Evolutionary conservation across 495 filamentous ascomycete genomes (phyloP), one percentile per base, ranked within the genome.

Genomic region (Talaromyces borbonicus): DNA sequence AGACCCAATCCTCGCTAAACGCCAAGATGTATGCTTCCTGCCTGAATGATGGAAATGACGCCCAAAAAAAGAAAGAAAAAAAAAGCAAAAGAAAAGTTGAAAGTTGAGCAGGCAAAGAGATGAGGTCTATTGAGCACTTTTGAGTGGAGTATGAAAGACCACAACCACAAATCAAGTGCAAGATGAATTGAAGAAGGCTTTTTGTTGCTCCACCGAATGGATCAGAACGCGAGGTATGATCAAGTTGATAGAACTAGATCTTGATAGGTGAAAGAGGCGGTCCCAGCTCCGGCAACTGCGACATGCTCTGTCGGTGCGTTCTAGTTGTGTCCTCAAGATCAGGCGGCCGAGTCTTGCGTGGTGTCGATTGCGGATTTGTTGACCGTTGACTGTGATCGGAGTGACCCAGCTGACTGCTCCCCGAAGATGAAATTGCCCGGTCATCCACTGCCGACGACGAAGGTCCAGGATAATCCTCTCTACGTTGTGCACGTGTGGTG

Each of bases 201-300:
- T n/a, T n/a, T n/a, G n/a, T n/a, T n/a, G n/a, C n/a, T n/a, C n/a
- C n/a, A n/a, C n/a, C n/a, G n/a, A n/a, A n/a, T n/a, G n/a, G 7
- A 26, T 25, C 19, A 19, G 12, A 22, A 43, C 35, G n/a, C 15
- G 35, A 5, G 5, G 6, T 6, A 32, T 27, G 23, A 18, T 8
- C n/a, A n/a, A 20, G 40, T 29, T 16, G 14, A 29, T 11, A 26
- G 6, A 24, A 45, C 57, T 52, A 73, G 15, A 73, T 71, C 50
- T 66, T 78, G 56, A 88, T 73, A 19, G 84, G 84, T 12, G 82
- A 87, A 35, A 88, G 66, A 22, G 85, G 85, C 5, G 84, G 84
- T 27, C 80, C 84, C n/a, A 90, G 67, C 56, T 77, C 72, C n/a
- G 73, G 72, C 24, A 74, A 61, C 41, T 69, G 67, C 1, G 72